Evolutionary conservation across 2,329 filamentous ascomycete genomes (phyloP).

Genomic region (Apiospora marii): DNA sequence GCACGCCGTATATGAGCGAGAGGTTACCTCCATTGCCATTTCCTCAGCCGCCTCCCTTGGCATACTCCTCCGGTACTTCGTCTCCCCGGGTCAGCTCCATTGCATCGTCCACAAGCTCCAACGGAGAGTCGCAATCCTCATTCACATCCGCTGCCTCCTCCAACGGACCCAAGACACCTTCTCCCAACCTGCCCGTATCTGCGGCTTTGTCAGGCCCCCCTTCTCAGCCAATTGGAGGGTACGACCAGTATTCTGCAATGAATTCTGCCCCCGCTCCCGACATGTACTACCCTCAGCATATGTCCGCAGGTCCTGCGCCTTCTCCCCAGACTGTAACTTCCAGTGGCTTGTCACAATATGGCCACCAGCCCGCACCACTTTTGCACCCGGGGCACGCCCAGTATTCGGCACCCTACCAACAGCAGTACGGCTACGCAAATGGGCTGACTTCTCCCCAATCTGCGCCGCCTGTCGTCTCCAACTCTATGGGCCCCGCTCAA

Average conservation of each 20-base stretch:
- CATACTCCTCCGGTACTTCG: constrained; percentile 74
- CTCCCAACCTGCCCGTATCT: constrained; percentile 68
- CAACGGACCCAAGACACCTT: constrained; percentile 79
- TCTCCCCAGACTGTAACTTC: constrained; percentile 81
- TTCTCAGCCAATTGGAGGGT: constrained; percentile 47
- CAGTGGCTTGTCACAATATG: constrained; percentile 76
- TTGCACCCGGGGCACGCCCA: constrained; percentile 75
- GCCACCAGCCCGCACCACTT: constrained; percentile 78
- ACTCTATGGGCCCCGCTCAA: constrained; percentile 68
- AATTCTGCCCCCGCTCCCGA: constrained; percentile 78
- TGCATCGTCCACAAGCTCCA: constrained; percentile 63
- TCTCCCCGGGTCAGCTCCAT: constrained; percentile 81
- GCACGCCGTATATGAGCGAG: constrained; percentile 73
- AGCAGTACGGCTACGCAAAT: constrained; percentile 77
- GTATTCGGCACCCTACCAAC: constrained; percentile 72
- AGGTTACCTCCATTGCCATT: constrained; percentile 76
- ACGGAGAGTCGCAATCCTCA: constrained; percentile 61
- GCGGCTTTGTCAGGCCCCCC: constrained; percentile 50
- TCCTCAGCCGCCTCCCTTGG: constrained; percentile 72
- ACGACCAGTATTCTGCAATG: constrained; percentile 69
- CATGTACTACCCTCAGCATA: constrained; percentile 84
- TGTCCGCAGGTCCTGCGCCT: constrained; percentile 79
- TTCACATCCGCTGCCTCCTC: constrained; percentile 64
- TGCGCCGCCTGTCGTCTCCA: constrained; percentile 71
- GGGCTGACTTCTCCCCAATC: constrained; percentile 83